Base-by-base conservation (phyloP, 2,329 filamentous ascomycete species). In the Fusarium sp. region DNA sequence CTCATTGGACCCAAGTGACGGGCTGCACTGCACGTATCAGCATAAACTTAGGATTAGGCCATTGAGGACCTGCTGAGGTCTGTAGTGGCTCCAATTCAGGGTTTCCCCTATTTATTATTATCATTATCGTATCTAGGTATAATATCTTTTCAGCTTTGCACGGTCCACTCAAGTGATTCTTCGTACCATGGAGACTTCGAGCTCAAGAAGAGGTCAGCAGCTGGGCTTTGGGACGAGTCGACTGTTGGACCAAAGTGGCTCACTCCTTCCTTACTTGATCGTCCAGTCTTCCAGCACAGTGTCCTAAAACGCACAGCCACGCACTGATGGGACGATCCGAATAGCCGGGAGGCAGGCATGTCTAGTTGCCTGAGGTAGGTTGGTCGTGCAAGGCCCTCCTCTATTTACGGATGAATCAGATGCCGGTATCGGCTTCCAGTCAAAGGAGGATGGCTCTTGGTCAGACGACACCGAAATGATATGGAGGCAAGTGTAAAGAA, bases 251-350 rank as follows among this genome's bases (percentile, higher is more conserved):
- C 19, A n/a, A 44, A 35, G 22, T 10, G 22, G 6, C 36, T 19
- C 34, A n/a, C 46, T 51, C 53, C 53, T 56, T 45, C 58, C 38
- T 48, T 41, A 24, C 26, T 28, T 8, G 19, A 32, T 24, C 25
- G 41, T 5, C 15, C 6, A 12, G 29, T 13, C 19, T 25, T 13
- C 9, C 12, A n/a, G 15, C 15, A 13, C 38, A 41, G 45, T 54
- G 15, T 24, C 22, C 9, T 22, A n/a, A 24, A 61, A 42, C 25
- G 40, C 35, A 29, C 19, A 22, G 38, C 34, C 26, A 29, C 28
- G 19, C 29, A 29, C 36, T 22, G 28, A 28, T 54, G 31, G 46
- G 31, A 22, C 26, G 52, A 36, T 29, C 29, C 45, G 51, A 13
- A 13, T 31, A 29, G 25, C n/a, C 19, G 15, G 38, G 13, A 19